Evolutionary conservation across 1,139 yeast species (phyloP), one percentile per base, ranked within the genome.

Genomic region (Taiozyma onychis): DNA sequence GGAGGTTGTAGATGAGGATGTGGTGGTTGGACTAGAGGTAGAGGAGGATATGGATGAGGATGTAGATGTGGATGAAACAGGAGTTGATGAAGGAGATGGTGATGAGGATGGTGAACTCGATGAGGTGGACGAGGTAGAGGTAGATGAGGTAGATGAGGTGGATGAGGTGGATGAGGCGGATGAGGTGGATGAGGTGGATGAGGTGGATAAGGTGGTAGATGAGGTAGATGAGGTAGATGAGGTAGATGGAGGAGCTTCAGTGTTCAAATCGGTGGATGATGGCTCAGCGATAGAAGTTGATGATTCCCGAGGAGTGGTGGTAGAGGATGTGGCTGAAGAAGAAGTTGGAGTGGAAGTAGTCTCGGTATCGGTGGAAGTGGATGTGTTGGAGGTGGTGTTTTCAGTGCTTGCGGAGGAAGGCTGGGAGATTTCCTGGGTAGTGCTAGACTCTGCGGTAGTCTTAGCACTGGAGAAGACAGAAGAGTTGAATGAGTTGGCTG

Each of bases 331-430:
- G 3, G 51, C 44, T 10, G 51, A 46, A 1, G 50, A 45, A 51
- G 54, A 48, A 7, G 60, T 43, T 2, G 51, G 46, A 14, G 55
- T 48, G n/a, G 51, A 44, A 18, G 55, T 52, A 21, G 55, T 48
- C n/a, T 9, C 30, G 4, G 30, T 9, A 27, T 27, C 8, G 13
- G 3, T 10, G 13, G 30, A 27, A 47, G 47, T 34, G 10, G 51
- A 44, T 11, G 48, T 32, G 3, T 2, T 32, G 9, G 18, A 6
- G 18, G 14, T n/a, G 3, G 18, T 6, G 6, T 11, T 32, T 6
- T n/a, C 18, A 11, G 35, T 32, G 3, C 13, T 9, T 9, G 30
- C 11, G 11, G 34, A 30, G 2, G n/a, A 6, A 13, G n/a, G 3
- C 34, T 30, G 34, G 34, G n/a, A 30, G 6, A 16, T 1, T 30